Conservation (phyloP, 805 yeast genomes). For the Groenewaldozyma salmanticensis region DNA sequence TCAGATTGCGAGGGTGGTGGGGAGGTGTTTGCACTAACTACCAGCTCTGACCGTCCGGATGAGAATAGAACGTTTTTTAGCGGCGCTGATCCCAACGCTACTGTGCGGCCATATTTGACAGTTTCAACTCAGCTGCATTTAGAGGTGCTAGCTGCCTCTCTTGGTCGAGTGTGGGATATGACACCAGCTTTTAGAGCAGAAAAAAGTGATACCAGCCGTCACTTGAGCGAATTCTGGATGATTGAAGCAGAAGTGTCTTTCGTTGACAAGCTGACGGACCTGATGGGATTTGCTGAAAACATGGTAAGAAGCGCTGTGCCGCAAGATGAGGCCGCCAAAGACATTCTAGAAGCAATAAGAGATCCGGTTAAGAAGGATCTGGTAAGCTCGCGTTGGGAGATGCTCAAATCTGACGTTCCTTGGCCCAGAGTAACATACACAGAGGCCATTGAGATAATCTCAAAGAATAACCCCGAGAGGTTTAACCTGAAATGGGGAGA, state of each 20-base stretch:
- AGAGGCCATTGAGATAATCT: slow-evolving; percentile 56
- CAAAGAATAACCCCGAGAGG: slow-evolving; percentile 17
- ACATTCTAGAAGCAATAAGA: slow-evolving; percentile 22
- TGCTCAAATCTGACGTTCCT: slow-evolving; percentile 29
- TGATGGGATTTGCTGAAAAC: slow-evolving; percentile 56
- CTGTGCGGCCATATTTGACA: slow-evolving; percentile 41
- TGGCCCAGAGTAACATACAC: slow-evolving; percentile 73
- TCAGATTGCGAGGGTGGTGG: slow-evolving; percentile 98
- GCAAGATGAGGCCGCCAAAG: slow-evolving; percentile 15
- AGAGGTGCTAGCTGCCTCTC: slow-evolving; percentile 66
- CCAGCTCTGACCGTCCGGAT: slow-evolving; percentile 30
- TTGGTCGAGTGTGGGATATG: slow-evolving; percentile 77
- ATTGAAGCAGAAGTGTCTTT: slow-evolving; percentile 83
- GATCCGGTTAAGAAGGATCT: slow-evolving; percentile 30
- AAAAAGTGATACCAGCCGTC: slow-evolving; percentile 81
- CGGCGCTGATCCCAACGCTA: slow-evolving; percentile 37
- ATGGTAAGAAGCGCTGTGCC: slow-evolving; percentile 52
- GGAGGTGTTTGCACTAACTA: slow-evolving; percentile 58
- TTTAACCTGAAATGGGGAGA: slow-evolving; percentile 48
- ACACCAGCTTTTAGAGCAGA: slow-evolving; percentile 95
- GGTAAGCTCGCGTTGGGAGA: slow-evolving; percentile 46
- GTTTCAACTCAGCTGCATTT: slow-evolving; percentile 90
- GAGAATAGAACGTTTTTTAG: slow-evolving; percentile 31
- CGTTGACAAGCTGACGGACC: slow-evolving; percentile 40
- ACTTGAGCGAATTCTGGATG: slow-evolving; percentile 96